These are phyloP conservation scores for Blastobotrys indianensis DNA, from an alignment of 1,139 yeast genomes.

Conservation along the genomic window DNA sequence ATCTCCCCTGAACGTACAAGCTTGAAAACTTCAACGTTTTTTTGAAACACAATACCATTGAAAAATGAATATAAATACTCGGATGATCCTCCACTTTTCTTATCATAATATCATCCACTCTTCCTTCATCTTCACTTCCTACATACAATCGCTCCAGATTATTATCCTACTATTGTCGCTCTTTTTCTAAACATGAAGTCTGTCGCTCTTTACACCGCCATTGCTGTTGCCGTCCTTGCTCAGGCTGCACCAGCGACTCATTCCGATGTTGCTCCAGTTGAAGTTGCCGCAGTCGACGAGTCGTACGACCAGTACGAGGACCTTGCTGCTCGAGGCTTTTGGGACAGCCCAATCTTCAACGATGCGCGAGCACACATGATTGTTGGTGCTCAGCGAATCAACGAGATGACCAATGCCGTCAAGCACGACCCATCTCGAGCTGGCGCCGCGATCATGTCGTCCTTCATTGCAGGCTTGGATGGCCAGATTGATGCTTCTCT, in stretches of 20 bases:
- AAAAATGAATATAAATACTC: too few species aligned
- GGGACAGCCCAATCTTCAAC: conserved; percentile 1
- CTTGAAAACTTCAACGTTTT: too few species aligned
- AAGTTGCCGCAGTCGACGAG: background rate
- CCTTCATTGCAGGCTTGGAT: conserved; percentile 29
- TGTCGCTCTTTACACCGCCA: background rate
- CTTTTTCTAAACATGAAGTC: too few species aligned
- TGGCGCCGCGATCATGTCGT: conserved; percentile 22
- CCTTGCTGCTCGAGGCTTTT: background rate
- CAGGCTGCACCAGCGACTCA: conserved; percentile 1
- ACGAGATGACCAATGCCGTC: conserved; percentile 18
- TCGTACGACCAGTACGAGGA: background rate
- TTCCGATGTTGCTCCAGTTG: background rate
- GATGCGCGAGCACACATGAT: conserved; percentile 12
- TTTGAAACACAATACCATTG: too few species aligned
- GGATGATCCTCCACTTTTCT: too few species aligned
- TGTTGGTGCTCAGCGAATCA: conserved; percentile 23
- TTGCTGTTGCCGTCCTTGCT: conserved; percentile 3
- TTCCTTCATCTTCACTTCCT: too few species aligned
- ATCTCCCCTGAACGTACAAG: too few species aligned
- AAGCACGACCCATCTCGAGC: conserved; percentile 22
- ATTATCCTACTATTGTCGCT: too few species aligned
- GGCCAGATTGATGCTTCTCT: conserved; percentile 31
- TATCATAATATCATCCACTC: too few species aligned
- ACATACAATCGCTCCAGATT: too few species aligned